phyloP scores from a whole-genome alignment of 768 basidiomycete species.

The Trametes coccinea region DNA sequence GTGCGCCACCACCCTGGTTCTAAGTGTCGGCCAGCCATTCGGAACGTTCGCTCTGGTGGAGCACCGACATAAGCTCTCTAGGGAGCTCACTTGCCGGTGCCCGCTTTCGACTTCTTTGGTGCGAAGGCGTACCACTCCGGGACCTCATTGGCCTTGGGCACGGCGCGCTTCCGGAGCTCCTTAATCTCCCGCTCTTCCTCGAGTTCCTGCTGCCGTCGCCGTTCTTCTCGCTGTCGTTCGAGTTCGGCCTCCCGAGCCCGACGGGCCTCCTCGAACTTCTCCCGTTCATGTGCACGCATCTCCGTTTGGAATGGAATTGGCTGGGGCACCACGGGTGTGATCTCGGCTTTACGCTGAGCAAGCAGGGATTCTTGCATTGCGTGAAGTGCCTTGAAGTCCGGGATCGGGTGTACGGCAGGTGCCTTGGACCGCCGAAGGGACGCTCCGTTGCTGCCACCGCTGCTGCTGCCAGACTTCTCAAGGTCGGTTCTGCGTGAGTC shows the following conservation, averaged over 20 bases:
- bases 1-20: slow-evolving; percentile 16
- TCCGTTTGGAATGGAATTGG: slow-evolving; percentile 55
- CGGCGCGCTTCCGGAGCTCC: slow-evolving; percentile 60
- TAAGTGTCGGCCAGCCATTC: slow-evolving; percentile 6
- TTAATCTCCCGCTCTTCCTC: slow-evolving; percentile 61
- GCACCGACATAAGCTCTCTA: neutral
- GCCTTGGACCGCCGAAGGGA: slow-evolving; percentile 21
- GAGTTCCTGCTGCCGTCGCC: slow-evolving; percentile 46
- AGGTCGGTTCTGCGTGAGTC: slow-evolving; percentile 46
- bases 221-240: slow-evolving; percentile 48
- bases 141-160: slow-evolving; percentile 70
- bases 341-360: slow-evolving; percentile 46
- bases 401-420: slow-evolving; percentile 38
- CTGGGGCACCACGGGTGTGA: slow-evolving; percentile 49
- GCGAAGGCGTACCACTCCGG: slow-evolving; percentile 77
- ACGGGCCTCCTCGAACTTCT: slow-evolving; percentile 60
- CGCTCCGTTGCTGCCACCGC: slow-evolving; percentile 2
- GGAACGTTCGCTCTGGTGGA: slow-evolving; percentile 1
- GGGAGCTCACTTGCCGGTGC: slow-evolving; percentile 15
- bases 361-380: slow-evolving; percentile 43
- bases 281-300: slow-evolving; percentile 58
- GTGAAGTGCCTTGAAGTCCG: slow-evolving; percentile 58
- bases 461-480: slow-evolving; percentile 28
- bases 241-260: slow-evolving; percentile 57
- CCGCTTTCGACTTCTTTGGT: slow-evolving; percentile 51